phyloP scores from a whole-genome alignment of 2,329 filamentous ascomycete species.

The Stenocarpella maydis region DNA sequence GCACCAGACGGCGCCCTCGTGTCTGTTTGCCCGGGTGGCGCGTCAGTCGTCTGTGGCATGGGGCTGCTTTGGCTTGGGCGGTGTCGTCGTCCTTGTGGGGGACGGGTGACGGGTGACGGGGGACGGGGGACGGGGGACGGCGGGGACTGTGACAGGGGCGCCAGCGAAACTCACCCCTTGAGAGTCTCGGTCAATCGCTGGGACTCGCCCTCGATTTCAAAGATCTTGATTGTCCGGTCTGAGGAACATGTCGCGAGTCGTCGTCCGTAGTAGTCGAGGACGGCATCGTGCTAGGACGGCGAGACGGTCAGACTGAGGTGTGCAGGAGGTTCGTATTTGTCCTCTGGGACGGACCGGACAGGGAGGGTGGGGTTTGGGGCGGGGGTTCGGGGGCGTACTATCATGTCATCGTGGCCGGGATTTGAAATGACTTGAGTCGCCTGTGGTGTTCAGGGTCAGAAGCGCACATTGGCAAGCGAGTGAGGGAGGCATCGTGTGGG shows the following conservation, averaged over 20 bases:
- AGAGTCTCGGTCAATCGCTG: slow-evolving; percentile 92
- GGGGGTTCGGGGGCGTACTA: slow-evolving; percentile 69
- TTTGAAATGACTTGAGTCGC: slow-evolving; percentile 79
- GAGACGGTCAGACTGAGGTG: slow-evolving; percentile 32
- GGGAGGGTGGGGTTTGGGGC: no score
- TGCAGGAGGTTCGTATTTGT: slow-evolving; percentile 27
- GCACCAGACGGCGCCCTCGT: slow-evolving; percentile 98
- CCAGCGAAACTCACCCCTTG: slow-evolving; percentile 74
- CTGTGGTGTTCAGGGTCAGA: slow-evolving; percentile 41
- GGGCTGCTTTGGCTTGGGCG: not conserved
- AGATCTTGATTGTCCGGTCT: slow-evolving; percentile 99
- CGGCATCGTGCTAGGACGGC: slow-evolving; percentile 83
- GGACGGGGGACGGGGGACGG: no score
- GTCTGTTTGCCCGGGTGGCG: slow-evolving; percentile 62
- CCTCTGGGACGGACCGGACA: slow-evolving; percentile 12
- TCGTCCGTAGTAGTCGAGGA: slow-evolving; percentile 97
- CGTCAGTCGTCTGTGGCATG: not conserved
- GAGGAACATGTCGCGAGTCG: slow-evolving; percentile 96
- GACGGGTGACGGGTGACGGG: no score
- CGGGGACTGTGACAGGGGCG: not conserved
- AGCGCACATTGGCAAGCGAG: not conserved
- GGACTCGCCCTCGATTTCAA: slow-evolving; percentile 93
- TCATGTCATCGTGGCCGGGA: slow-evolving; percentile 98
- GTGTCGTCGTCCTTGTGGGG: not conserved
- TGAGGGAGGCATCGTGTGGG: not conserved